Evolutionary conservation across 2,329 filamentous ascomycete species (phyloP), one percentile per base, ranked within the genome.

Genomic region (Leptographium procerum): DNA sequence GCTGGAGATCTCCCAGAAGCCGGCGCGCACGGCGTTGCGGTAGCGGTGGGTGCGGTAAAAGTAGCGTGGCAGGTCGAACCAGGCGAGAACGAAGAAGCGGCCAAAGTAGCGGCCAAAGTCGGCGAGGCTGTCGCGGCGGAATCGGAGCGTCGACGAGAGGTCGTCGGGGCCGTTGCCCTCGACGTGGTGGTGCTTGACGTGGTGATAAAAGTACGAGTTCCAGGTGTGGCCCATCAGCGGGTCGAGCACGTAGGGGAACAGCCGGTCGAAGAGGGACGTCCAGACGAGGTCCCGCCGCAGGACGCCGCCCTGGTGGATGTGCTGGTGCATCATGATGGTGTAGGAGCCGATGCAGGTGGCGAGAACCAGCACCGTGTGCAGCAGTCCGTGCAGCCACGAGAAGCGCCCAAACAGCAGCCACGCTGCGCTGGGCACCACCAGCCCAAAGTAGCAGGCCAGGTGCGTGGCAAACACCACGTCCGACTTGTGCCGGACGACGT

Each of bases 161-260:
- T 92, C 88, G 52, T 85, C 79, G 0, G 87, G 87, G 0, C 88
- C 88, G 65, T 92, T 92, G 61, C 83, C 68, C 71, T 91, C 88
- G 58, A 91, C 84, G 64, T 92, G 88, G 67, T 92, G 88, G 67
- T 91, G 87, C 74, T 92, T 92, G 67, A 91, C 87, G 66, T 92
- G 88, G 67, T 92, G 88, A 67, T 90, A 91, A 69, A 81, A 92
- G 72, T 92, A 92, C 2, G 85, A 86, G 71, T 92, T 89, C 87
- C 87, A 91, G 0, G 88, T 91, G 66, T 92, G 88, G 13, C 88
- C 88, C 81, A 90, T 87, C 59, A 92, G 71, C 0, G 88, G 88
- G 64, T 91, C 86, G 13, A 83, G 74, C 47, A 91, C 69, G 67
- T 90, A 92, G 0, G 88, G 88, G 64, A 91, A 91, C 1, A 77